Conservation (phyloP, 108 stramenopile species). For the Nitzschia sp. region DNA sequence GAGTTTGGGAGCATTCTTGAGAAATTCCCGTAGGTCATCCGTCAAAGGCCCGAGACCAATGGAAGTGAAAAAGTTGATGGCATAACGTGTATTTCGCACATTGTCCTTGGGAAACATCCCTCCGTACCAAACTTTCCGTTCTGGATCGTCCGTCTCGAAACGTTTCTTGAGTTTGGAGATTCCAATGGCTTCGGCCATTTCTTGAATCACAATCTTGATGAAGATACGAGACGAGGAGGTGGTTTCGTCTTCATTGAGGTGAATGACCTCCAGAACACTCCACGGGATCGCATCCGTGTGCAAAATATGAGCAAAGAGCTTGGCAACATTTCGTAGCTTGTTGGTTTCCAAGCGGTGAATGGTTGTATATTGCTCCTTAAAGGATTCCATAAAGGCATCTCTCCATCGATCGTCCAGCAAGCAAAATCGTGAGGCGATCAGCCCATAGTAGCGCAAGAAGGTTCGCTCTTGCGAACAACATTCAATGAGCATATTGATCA, state of each 20-base stretch:
- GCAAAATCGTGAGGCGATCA: constrained; percentile 95
- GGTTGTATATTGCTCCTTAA: constrained; percentile 85
- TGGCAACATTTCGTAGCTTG: constrained; percentile 98
- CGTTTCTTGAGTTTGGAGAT: constrained; percentile 86
- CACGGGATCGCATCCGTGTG: constrained; percentile 97
- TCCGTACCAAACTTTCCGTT: constrained; percentile 72
- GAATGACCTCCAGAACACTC: constrained; percentile 88
- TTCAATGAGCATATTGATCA: constrained; percentile 98
- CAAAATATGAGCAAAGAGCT: constrained; percentile 97
- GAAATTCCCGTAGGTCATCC: constrained; percentile 92
- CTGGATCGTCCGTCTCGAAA: constrained; percentile 79
- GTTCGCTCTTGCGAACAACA: constrained; percentile 98
- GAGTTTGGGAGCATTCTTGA: constrained; percentile 91
- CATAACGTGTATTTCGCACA: constrained; percentile 95
- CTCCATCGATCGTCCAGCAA: constrained; percentile 87
- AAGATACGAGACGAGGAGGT: constrained; percentile 97
- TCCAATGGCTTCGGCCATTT: constrained; percentile 96
- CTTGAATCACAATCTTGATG: constrained; percentile 96
- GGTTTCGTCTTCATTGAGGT: constrained; percentile 96
- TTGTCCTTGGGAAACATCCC: constrained; percentile 97
- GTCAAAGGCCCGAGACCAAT: constrained; percentile 98
- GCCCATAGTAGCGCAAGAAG: constrained; percentile 93
- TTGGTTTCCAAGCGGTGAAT: constrained; percentile 99
- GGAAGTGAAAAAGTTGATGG: constrained; percentile 98
- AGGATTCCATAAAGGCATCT: constrained; percentile 86